Evolutionary conservation across 2,329 filamentous ascomycete genomes (phyloP), one percentile per base, ranked within the genome.

Genomic region (Fusarium begoniae): DNA sequence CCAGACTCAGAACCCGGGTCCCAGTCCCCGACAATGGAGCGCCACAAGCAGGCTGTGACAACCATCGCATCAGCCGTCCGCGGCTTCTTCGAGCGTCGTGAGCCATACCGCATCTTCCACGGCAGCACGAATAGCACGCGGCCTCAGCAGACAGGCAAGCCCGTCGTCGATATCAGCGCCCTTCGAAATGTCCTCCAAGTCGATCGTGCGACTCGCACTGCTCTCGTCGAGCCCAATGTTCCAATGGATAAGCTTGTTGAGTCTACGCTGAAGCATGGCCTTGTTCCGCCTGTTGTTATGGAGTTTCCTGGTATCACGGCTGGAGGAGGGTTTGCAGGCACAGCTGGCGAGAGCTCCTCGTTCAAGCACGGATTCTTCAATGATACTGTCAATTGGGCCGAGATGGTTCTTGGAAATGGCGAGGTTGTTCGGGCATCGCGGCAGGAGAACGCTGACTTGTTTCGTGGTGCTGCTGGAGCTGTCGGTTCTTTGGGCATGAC

Each of bases 41-140:
- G 81, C 28, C 87, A 89, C 74, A 78, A 84, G n/a, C 76, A 79
- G 17, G 82, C 83, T 13, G 85, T 89, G 30, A 69, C 79, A 26
- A 77, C 79, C 58, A 84, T 89, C 54, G 82, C 86, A 5, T 77
- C 80, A 43, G 81, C 84, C 35, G 82, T 88, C 50, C 80, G 80
- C 70, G 77, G 83, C 13, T 88, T 89, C 76, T 80, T 85, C 59
- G 78, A 81, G 17, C 79, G 75, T 17, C 80, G 83, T 61, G 80
- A 84, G 79, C 88, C 91, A 8, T 95, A 93, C 81, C 88, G 92
- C 24, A 92, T 95, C 78, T 93, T 90, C 75, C 93, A 95, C 81
- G 93, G 93, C 68, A 90, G 91, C 2, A 94, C 93, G 18, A 94
- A 94, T 83, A 93, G 90, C 81, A 95, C 93, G 40, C 90, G 93